Evolutionary conservation across 1,284 basidiomycete genomes (phyloP), one percentile per base, ranked within the genome.

Genomic region (Exobasidium rhododendri): DNA sequence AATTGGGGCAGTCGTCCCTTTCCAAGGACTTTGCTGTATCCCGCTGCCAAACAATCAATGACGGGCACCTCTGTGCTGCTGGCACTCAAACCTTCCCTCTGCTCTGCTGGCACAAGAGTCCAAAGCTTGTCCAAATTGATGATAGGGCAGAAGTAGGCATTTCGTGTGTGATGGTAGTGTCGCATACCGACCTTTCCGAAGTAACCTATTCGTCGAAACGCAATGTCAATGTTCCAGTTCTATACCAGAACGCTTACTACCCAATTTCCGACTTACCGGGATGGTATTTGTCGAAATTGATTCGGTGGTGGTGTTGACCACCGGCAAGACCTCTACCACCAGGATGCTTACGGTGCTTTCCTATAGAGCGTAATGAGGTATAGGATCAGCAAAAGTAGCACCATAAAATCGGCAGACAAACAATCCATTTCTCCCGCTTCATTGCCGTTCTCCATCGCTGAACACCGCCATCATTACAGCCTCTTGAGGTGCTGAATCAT

Each of bases 311-410:
- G 85, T 97, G 94, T 84, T 89, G 86, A 88, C 96, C 94, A 93
- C 94, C 96, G 85, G 94, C 94, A 43, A 97, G 90, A 97, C 94
- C 94, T 84, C 94, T 91, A 92, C 94, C 94, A 86, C 94, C 94
- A 66, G 96, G 96, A 82, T 96, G 93, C 84, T 98, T 97, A 83
- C 94, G 90, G 88, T 98, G 94, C 88, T 98, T 97, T 79, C 94
- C 61, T 62, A 46, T 7, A 30, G 11, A 47, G 14, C 24, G 11
- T 24, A 26, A n/a, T 31, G 22, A 13, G 4, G 35, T 44, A 29
- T 30, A 26, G 59, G 14, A 22, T 55, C 17, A 55, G 52, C 13
- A 28, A 51, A 32, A 51, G 26, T 51, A 20, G 20, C n/a, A n/a
- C 2, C n/a, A n/a, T n/a, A 20, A 2, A 2, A n/a, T 45, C 20